Base-by-base conservation (phyloP, 2,329 filamentous ascomycete genomes). In the Capronia americana region DNA sequence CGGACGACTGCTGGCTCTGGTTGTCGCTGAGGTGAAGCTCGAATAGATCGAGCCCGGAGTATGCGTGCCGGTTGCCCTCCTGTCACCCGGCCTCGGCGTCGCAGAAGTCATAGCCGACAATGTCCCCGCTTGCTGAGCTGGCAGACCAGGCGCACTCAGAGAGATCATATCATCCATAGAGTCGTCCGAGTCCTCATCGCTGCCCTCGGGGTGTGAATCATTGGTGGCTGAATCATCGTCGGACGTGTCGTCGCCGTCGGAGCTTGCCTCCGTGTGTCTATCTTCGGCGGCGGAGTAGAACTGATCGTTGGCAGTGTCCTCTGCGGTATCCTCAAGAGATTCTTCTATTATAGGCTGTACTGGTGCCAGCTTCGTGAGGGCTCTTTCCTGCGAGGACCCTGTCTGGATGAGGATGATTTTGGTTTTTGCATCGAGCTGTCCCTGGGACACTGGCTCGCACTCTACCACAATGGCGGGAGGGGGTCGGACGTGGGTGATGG, bases 361-460 rank as follows among this genome's bases (percentile, higher is more conserved):
- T 12, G 85, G 80, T 61, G 79, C 77, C 20, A 81, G 79, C 30
- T 79, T 79, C 64, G 80, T 81, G 70, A 83, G 77, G 58, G 65
- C 75, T 71, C 73, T 79, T 70, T 71, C 78, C 57, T 75, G 80
- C 53, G 75, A 79, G 54, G 81, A 73, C 75, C 78, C 76, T 76
- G 84, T 80, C 86, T 89, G 74, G 76, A 83, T 75, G 24, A 98
- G 83, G 26, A 99, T 88, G 64, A 99, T 92, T 73, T 91, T 93
- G 17, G 93, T 99, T 12, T 82, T 85, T 0, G 92, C 85, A 8
- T 89, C 85, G 55, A 99, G 77, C 4, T 95, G 78, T 8, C 95
- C 95, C 78, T 99, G 95, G 5, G 92, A 88, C 17, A 98, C 93
- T 8, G 95, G 95, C 77, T 99, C 95, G 76, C 93, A 98, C n/a